These are phyloP conservation scores for Cyclotella sp. DNA, from an alignment of 108 stramenopile species.

Conservation along the genomic window DNA sequence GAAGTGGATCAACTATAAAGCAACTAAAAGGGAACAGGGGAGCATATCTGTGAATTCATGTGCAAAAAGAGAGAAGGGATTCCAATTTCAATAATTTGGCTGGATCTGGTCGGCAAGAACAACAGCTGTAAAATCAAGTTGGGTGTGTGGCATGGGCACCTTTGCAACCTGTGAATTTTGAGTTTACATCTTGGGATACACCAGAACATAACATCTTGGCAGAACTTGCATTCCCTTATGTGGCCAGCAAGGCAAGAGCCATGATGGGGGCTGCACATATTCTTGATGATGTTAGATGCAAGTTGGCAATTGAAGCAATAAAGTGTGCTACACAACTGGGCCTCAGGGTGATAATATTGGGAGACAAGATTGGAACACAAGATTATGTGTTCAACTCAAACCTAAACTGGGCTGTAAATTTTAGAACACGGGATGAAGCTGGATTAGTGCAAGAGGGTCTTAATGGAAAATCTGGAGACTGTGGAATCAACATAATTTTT, in stretches of 20 bases:
- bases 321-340: not conserved
- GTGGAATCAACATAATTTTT: constrained; percentile 28
- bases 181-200: not conserved
- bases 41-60: not conserved
- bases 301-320: not conserved
- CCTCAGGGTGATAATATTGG: not conserved
- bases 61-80: not conserved
- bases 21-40: not conserved
- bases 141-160: not conserved
- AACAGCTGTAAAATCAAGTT: not conserved
- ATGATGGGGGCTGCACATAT: not conserved
- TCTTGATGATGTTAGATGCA: not conserved
- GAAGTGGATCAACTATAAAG: not conserved
- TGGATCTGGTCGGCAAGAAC: not conserved
- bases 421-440: constrained; percentile 29
- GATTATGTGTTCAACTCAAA: not conserved
- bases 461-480: constrained; percentile 19
- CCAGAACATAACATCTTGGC: not conserved
- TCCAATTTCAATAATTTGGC: not conserved
- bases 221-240: not conserved
- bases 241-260: constrained; percentile 4
- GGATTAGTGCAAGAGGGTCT: constrained; percentile 21
- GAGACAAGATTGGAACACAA: not conserved
- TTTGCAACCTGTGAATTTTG: not conserved
- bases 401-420: not conserved